Percentiles rank a stretch among this genome's conserved stretches.
phyloP scores from a whole-genome alignment of 1,139 yeast genomes.

The Sugiyamaella xylanicola region DNA sequence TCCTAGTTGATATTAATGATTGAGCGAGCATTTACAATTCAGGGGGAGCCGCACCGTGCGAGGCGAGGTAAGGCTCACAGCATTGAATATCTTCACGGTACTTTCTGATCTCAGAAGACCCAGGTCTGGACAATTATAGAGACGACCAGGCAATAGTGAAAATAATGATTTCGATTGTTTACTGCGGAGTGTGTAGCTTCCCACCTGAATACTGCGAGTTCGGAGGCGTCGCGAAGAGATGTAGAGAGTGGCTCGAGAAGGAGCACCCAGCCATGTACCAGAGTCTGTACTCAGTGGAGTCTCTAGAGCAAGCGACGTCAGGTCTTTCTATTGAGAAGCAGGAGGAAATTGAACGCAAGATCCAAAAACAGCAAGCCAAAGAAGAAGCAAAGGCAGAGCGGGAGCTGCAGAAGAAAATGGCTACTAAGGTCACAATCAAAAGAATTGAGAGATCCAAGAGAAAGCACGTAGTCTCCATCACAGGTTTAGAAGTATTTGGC shows the following conservation, averaged over 20 bases:
- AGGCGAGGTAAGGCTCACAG: too few relatives aligned
- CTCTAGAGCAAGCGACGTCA: constrained; percentile 53
- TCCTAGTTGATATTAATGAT: too few relatives aligned
- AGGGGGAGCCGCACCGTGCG: too few relatives aligned
- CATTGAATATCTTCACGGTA: background rate
- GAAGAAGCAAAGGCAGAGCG: constrained; percentile 89
- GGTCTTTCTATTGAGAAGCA: constrained; percentile 73
- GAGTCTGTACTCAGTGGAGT: constrained; percentile 57
- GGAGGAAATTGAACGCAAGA: constrained; percentile 76
- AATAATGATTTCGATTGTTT: constrained; percentile 43
- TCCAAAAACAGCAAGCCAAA: constrained; percentile 82
- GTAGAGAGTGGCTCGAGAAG: constrained; percentile 78
- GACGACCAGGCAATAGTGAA: too few relatives aligned
- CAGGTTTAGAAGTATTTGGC: constrained; percentile 84
- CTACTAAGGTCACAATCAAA: constrained; percentile 79
- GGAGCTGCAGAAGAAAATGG: constrained; percentile 74
- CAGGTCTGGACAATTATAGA: too few relatives aligned
- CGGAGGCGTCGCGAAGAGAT: constrained; percentile 76
- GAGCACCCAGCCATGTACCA: constrained; percentile 59
- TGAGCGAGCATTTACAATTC: too few relatives aligned
- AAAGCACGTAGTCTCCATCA: constrained; percentile 82
- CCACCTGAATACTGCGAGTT: constrained; percentile 97
- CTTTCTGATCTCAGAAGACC: background rate
- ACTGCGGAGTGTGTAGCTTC: constrained; percentile 82
- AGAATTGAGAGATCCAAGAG: constrained; percentile 89